These are phyloP conservation scores for Ottelia alismoides DNA, from an alignment of 106 monocot genomes.

Conservation along the genomic window DNA sequence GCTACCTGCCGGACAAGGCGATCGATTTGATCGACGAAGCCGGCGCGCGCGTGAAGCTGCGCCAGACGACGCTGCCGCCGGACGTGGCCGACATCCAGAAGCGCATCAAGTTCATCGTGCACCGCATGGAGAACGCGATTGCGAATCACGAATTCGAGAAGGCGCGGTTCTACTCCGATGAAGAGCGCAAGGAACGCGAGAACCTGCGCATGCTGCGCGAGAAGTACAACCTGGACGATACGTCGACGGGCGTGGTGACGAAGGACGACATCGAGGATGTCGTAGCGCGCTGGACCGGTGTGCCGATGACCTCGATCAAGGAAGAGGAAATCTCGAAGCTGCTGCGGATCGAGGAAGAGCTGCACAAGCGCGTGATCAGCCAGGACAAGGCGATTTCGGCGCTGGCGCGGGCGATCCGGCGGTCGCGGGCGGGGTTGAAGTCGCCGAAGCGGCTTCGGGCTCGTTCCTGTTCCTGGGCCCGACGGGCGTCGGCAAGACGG, in stretches of 20 bases:
- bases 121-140: no score
- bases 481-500: constrained; percentile 73
- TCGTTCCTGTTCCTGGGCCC: no score
- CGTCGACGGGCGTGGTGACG: no score
- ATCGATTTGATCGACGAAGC: constrained; percentile 25
- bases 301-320: constrained; percentile 67
- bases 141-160: not conserved
- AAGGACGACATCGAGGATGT: no score
- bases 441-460: constrained; percentile 34
- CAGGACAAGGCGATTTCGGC: constrained; percentile 60
- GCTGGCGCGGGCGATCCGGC: constrained; percentile 52
- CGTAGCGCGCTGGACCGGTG: constrained; percentile 67
- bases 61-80: not conserved
- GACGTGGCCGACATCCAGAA: no score
- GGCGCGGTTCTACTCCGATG: constrained; percentile 3
- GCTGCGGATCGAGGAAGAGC: constrained; percentile 44
- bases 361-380: constrained; percentile 66
- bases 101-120: not conserved
- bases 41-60: not conserved
- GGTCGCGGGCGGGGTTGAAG: constrained; percentile 59
- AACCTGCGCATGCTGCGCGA: no score
- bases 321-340: constrained; percentile 67
- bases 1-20: constrained; percentile 56
- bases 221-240: no score
- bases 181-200: no score